Evolutionary conservation across 2,329 filamentous ascomycete species (phyloP), one percentile per base, ranked within the genome.

Genomic region (Penicillium decumbens): DNA sequence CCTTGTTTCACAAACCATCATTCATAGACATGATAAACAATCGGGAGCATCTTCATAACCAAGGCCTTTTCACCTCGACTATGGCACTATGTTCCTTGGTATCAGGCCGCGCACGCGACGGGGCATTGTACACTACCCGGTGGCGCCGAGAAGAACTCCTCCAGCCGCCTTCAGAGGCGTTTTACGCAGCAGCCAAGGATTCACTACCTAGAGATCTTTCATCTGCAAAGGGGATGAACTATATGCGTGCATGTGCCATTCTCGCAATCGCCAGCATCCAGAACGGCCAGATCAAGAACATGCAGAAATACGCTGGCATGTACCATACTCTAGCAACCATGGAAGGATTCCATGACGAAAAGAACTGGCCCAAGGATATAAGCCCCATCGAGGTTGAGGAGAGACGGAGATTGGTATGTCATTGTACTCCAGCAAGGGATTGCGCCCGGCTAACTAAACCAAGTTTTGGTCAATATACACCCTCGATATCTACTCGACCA

Each of bases 381-480:
- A 66, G 67, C 9, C 57, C 69, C 4, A 66, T 77, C 6, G 77
- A 80, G 56, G 65, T 60, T 13, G 77, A 80, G 57, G 74, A 77
- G 60, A 67, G 76, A 33, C 68, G 77, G 50, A 64, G 75, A 55
- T 56, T 79, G 55, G 77, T 78, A 64, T 49, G 65, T 38, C 38
- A 47, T 13, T 40, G 12, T 46, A 12, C 18, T 10, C 13, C 41
- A 28, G 44, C 46, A 46, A 53, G 40, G 10, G 0, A 15, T 40
- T 43, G n/a, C 13, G 25, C 33, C 15, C 47, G 28, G 40, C 45
- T 56, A 29, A 51, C 27, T 8, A 13, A 25, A 15, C n/a, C 47
- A 42, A 76, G 72, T 77, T 76, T 56, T 82, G 80, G 80, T 78
- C 77, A 32, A 79, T 78, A 47, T 82, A 82, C 57, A 78, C 75